Evolutionary conservation across 108 stramenopile genomes (phyloP), one percentile per base, ranked within the genome.

Genomic region (Bacterosira constricta): DNA sequence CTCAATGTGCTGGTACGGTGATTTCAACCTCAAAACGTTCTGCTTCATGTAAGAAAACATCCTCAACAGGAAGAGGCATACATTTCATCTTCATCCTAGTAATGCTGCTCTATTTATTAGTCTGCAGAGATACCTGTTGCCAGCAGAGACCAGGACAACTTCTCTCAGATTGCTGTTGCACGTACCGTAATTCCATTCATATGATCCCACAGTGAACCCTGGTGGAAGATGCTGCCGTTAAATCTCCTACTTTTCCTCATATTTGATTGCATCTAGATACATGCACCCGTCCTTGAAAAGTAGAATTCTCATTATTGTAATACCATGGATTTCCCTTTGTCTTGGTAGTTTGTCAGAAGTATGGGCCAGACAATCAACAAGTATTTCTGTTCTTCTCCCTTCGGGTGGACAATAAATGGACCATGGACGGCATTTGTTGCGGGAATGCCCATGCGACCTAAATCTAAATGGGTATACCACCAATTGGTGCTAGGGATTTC

Each of bases 401-500:
- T 47, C 3, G 73, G 73, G 26, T 74, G 73, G 13, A 74, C 73
- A 57, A 74, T 67, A 18, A 74, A 21, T 29, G 73, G 64, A 6
- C 66, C 73, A 47, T 54, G 39, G 41, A 74, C 30, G 25, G 54
- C 42, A 58, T 74, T 54, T 8, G 36, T 23, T 27, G 38, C 31
- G 46, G 66, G 35, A 27, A 61, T 26, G 3, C 59, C 60, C 36
- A 62, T 13, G 31, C 49, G 42, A 6, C 56, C n/a, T n/a, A n/a
- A n/a, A n/a, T n/a, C 68, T 57, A 56, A 56, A 7, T 56, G 44
- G 13, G 45, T 57, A 21, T 56, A 42, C 32, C 58, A 57, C 54
- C 58, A 59, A 36, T 69, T 57, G 1, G 68, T 57, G 13, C 68
- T 56, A 18, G 66, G 56, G 1, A 30, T 49, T 38, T 66, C 73